These are phyloP conservation scores for Ampelomyces quisqualis DNA, from an alignment of 2,329 filamentous ascomycete genomes.

Conservation along the genomic window DNA sequence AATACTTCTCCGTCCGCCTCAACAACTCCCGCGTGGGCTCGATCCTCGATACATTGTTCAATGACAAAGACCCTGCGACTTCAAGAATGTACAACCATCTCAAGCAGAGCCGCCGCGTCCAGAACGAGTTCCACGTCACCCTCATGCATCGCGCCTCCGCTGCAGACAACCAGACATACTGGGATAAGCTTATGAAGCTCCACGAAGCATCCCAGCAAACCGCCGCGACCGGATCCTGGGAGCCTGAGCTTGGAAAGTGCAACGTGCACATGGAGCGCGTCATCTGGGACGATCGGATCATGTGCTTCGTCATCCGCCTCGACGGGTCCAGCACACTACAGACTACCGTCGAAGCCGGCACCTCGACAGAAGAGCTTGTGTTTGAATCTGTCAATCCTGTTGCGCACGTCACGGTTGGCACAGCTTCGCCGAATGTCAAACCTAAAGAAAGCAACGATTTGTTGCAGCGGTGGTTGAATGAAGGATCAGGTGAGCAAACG, in stretches of 20 bases:
- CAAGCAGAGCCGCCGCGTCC: conserved; percentile 70
- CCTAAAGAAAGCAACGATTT: conserved; percentile 93
- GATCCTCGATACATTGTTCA: conserved; percentile 71
- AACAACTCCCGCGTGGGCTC: conserved; percentile 53
- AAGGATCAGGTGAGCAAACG: conserved; percentile 53
- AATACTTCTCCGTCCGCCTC: conserved; percentile 65
- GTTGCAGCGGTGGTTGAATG: conserved; percentile 70
- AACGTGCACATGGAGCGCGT: conserved; percentile 64
- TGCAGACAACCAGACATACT: conserved; percentile 65
- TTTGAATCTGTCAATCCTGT: conserved; percentile 71
- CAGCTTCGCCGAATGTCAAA: conserved; percentile 71
- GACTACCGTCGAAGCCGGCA: conserved; percentile 18
- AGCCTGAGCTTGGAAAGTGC: conserved; percentile 63
- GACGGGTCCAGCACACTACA: conserved; percentile 31
- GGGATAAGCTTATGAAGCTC: conserved; percentile 69
- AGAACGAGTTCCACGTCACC: conserved; percentile 89
- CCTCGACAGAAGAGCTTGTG: conserved; percentile 50
- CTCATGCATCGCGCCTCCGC: conserved; percentile 76
- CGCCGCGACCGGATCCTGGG: conserved; percentile 44
- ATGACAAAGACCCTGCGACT: conserved; percentile 53
- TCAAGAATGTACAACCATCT: conserved; percentile 75
- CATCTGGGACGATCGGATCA: conserved; percentile 82
- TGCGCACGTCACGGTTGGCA: conserved; percentile 89
- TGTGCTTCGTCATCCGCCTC: conserved; percentile 81
- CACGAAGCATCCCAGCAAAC: conserved; percentile 45